Evolutionary conservation across 768 basidiomycete species (phyloP).

Genomic region (Tubosaeta sp.): DNA sequence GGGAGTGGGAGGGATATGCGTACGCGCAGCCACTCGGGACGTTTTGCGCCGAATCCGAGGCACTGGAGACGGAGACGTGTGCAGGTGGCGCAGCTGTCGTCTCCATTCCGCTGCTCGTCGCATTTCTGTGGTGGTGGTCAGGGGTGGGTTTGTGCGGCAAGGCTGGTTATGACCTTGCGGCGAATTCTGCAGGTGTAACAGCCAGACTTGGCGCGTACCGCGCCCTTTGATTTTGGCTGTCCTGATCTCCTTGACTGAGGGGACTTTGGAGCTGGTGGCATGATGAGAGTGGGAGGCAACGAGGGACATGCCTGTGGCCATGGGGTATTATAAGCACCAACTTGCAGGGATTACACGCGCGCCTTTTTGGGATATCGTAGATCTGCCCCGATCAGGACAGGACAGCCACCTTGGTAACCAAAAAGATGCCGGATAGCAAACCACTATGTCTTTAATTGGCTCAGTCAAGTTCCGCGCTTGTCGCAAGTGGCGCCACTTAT

Average conservation of each 20-base stretch:
- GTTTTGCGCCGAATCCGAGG: conserved; percentile 80
- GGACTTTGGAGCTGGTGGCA: conserved; percentile 40
- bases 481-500: conserved; percentile 31
- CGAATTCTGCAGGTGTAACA: conserved; percentile 88
- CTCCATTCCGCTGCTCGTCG: conserved; percentile 63
- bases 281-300: conserved; percentile 7
- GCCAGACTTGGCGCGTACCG: conserved; percentile 80
- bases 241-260: conserved; percentile 40
- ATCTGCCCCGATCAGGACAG: conserved; percentile 8
- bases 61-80: conserved; percentile 78
- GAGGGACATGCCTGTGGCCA: background rate
- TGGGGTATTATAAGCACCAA: background rate
- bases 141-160: conserved; percentile 2
- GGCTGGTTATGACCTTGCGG: conserved; percentile 56
- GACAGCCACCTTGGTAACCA: background rate
- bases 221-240: conserved; percentile 73
- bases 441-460: conserved; percentile 25
- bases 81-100: conserved; percentile 71
- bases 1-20: background rate
- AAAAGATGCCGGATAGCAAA: conserved; percentile 3
- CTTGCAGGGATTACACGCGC: conserved; percentile 11
- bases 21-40: conserved; percentile 83
- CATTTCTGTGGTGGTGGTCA: conserved; percentile 58
- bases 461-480: conserved; percentile 30
- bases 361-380: conserved; percentile 17